Conservation (phyloP, 1,284 basidiomycete genomes). For the Puccinia brachypodii region DNA sequence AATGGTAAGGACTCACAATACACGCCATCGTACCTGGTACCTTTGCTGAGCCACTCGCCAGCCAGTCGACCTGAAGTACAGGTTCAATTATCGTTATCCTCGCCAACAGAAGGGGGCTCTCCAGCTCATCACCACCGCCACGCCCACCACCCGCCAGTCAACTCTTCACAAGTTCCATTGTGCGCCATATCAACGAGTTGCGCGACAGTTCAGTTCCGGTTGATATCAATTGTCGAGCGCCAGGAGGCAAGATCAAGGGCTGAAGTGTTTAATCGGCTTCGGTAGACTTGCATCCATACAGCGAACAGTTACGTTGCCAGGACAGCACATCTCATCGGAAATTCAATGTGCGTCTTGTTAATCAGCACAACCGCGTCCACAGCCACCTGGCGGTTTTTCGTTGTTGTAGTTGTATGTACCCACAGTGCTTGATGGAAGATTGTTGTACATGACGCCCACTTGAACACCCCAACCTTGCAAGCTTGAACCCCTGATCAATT, state of each 20-base stretch:
- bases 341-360: background rate
- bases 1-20: too few relatives aligned
- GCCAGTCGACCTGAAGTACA: background rate
- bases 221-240: background rate
- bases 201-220: background rate
- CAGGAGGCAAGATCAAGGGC: background rate
- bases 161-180: background rate
- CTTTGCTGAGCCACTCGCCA: background rate
- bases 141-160: background rate
- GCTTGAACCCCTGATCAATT: background rate
- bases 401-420: background rate
- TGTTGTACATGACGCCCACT: background rate
- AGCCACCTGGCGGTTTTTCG: background rate
- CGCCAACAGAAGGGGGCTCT: background rate
- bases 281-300: constrained; percentile 2
- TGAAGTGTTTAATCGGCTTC: constrained; percentile 3
- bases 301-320: background rate
- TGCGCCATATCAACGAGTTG: background rate
- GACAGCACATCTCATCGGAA: background rate
- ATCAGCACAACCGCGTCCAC: background rate
- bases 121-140: background rate
- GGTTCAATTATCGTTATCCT: background rate
- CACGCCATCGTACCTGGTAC: too few relatives aligned
- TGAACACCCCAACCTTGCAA: background rate
- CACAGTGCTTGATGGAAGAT: background rate